Percentiles rank a stretch among this genome's conserved stretches.
Conservation (phyloP, 129 eudicot genomes). For the Silybum marianum region DNA sequence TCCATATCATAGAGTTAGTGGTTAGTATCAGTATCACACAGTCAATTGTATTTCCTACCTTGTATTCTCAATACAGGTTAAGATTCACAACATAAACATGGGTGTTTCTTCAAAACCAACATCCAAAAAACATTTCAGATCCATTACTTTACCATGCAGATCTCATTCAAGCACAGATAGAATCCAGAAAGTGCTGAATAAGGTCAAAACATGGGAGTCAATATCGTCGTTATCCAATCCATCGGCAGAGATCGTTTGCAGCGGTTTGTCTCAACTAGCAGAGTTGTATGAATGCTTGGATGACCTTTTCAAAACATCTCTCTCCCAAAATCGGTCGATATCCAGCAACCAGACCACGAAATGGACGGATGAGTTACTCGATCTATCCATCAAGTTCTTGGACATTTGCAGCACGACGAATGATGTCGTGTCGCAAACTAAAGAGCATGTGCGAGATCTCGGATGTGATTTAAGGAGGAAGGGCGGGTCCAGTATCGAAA, state of each 20-base stretch:
- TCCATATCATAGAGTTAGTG: background rate
- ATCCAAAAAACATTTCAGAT: constrained; percentile 15
- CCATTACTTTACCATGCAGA: constrained; percentile 38
- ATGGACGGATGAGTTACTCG: constrained; percentile 31
- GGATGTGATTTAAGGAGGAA: constrained; percentile 33
- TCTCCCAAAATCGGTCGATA: constrained; percentile 20
- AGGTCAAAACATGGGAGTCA: constrained; percentile 35
- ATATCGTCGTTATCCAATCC: constrained; percentile 4
- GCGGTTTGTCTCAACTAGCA: constrained; percentile 28
- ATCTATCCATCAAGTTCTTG: constrained; percentile 32
- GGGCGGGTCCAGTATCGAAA: constrained; percentile 21
- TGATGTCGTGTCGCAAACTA: constrained; percentile 29
- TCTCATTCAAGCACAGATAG: constrained; percentile 35
- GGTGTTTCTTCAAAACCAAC: constrained; percentile 28
- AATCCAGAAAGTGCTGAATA: constrained; percentile 25
- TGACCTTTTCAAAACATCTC: constrained; percentile 21
- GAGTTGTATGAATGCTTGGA: constrained; percentile 42
- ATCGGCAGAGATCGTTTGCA: constrained; percentile 29
- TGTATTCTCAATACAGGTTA: background rate
- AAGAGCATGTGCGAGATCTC: constrained; percentile 19
- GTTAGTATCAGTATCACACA: constrained; percentile 1
- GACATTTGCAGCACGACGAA: constrained; percentile 32
- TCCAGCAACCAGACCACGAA: constrained; percentile 24
- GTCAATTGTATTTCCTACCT: background rate
- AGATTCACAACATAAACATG: background rate